phyloP scores from a whole-genome alignment of 228 moss, liverwort and hornwort species.

The Sphagnum magellanicum region DNA sequence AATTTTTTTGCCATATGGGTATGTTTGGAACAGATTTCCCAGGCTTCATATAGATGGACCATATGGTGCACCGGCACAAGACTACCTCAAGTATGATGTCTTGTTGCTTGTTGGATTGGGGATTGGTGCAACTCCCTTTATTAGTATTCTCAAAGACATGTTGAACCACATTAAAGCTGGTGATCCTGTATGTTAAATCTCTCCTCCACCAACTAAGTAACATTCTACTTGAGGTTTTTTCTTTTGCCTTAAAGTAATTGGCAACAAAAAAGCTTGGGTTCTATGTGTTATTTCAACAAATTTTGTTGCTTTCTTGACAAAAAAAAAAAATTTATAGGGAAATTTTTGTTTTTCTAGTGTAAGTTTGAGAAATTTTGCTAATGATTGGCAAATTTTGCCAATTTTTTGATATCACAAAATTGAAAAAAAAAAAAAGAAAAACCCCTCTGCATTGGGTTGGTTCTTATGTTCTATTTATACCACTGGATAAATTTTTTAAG shows the following conservation, averaged over 20 bases:
- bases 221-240: background rate
- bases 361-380: no score
- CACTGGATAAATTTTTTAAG: background rate
- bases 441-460: no score
- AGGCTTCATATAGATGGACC: constrained; percentile 77
- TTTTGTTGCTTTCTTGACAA: no score
- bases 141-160: constrained; percentile 82
- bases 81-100: constrained; percentile 83
- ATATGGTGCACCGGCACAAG: constrained; percentile 86
- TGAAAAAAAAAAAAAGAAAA: no score
- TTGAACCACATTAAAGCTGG: constrained; percentile 50
- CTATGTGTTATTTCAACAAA: background rate
- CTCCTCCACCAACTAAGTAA: constrained; percentile 11
- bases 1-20: background rate
- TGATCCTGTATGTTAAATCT: constrained; percentile 3
- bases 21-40: constrained; percentile 38
- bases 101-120: constrained; percentile 78
- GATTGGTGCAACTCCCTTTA: constrained; percentile 86
- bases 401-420: no score
- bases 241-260: background rate
- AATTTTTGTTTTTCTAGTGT: no score
- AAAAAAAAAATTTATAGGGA: no score
- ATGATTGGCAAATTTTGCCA: no score
- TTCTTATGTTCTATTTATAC: no score
- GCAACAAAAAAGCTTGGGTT: background rate